Evolutionary conservation across 345 rosid species (phyloP).

Genomic region (Melaleuca quinquenervia): DNA sequence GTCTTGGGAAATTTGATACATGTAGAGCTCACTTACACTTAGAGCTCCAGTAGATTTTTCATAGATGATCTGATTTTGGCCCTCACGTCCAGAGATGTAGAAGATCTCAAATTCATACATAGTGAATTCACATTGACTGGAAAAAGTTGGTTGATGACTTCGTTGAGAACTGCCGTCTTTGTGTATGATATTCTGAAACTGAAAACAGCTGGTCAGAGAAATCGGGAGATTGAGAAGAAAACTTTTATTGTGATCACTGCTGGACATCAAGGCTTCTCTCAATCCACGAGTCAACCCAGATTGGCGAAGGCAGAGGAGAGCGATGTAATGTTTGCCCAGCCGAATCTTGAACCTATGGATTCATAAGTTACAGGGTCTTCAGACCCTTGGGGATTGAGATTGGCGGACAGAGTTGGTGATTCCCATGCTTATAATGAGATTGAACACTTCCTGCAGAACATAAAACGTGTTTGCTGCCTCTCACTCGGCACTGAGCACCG

Average conservation of each 20-base stretch:
- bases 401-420: background rate
- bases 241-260: background rate
- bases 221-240: background rate
- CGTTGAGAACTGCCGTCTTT: background rate
- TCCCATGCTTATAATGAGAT: background rate
- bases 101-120: background rate
- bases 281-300: background rate
- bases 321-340: background rate
- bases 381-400: background rate
- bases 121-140: background rate
- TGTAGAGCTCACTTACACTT: background rate
- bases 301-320: background rate
- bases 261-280: background rate
- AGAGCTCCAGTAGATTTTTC: background rate
- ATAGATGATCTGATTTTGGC: background rate
- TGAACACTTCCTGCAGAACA: background rate
- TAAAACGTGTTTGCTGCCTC: background rate
- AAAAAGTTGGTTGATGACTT: background rate
- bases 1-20: background rate
- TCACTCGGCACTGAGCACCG: background rate
- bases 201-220: background rate
- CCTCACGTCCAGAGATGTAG: background rate
- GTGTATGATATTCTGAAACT: background rate
- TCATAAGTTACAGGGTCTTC: background rate
- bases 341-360: background rate